A percentile compares a stretch with the other conserved stretches of the same genome.
phyloP scores from a whole-genome alignment of 139 green algal genomes.

The Mesotaenium endlicherianum region DNA sequence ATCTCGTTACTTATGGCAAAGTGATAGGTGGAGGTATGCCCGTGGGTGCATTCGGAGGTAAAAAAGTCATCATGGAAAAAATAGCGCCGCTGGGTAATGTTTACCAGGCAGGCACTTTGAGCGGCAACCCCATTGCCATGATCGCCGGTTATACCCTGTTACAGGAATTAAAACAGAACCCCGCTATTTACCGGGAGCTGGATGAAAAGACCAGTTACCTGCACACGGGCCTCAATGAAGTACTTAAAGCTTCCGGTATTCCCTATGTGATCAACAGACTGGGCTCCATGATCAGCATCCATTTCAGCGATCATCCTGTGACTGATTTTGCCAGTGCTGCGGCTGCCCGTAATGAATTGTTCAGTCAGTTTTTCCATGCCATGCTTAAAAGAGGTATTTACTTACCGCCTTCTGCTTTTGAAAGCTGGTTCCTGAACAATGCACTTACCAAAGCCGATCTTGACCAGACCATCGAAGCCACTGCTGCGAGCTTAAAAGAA shows the following conservation, averaged over 20 bases:
- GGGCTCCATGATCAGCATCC: slow-evolving; percentile 97
- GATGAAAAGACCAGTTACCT: slow-evolving; percentile 60
- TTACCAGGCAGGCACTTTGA: slow-evolving; percentile 93
- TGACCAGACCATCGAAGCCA: slow-evolving; percentile 84
- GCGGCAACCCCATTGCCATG: slow-evolving; percentile 97
- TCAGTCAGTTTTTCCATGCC: slow-evolving; percentile 85
- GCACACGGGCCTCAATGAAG: slow-evolving; percentile 82
- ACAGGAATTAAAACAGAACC: slow-evolving; percentile 84
- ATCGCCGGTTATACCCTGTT: slow-evolving; percentile 94
- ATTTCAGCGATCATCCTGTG: slow-evolving; percentile 93
- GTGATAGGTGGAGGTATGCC: slow-evolving; percentile 95
- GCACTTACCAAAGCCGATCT: slow-evolving; percentile 91
- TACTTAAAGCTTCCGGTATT: slow-evolving; percentile 47
- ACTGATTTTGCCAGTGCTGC: slow-evolving; percentile 86
- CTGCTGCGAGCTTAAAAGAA: too few species aligned
- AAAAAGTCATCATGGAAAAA: slow-evolving; percentile 93
- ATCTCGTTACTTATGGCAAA: slow-evolving; percentile 98
- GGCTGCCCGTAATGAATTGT: slow-evolving; percentile 84
- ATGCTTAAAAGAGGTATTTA: slow-evolving; percentile 98
- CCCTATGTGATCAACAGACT: slow-evolving; percentile 71
- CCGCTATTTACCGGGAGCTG: slow-evolving; percentile 89
- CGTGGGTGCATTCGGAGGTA: slow-evolving; percentile 93
- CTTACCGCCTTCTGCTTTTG: slow-evolving; percentile 86
- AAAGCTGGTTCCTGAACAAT: slow-evolving; percentile 92
- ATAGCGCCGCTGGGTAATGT: slow-evolving; percentile 92